Evolutionary conservation across 768 basidiomycete species (phyloP), one percentile per base, ranked within the genome.

Genomic region (Collybia sp.): DNA sequence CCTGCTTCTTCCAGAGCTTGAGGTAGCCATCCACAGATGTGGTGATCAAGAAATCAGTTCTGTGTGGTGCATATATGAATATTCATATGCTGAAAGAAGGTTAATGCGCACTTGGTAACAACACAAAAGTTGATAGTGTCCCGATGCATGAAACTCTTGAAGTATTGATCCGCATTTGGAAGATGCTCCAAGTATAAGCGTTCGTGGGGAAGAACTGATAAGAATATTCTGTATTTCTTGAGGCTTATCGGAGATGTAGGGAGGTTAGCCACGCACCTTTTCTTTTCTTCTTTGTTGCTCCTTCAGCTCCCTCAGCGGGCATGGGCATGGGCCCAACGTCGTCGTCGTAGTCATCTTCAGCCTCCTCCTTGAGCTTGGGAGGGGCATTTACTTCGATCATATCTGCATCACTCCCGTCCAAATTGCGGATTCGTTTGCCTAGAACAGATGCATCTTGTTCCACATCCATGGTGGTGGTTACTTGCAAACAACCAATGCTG

Each of bases 1-100:
- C 88, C 68, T 96, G 93, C 66, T 99, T 99, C 73, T 96, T 98
- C 96, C 96, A 99, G n/a, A 99, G 67, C 63, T 99, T 99, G 52
- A 98, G 65, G 64, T 93, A 88, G 2, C 96, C 96, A 60, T 98
- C 96, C 9, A 93, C 66, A 2, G 95, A 97, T 1, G 95, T 93
- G 6, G 96, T 99, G 41, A 99, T 76, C 36, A 98, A 59, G 58
- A 97, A 99, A 47, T 93, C 84, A 11, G 93, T 95, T 63, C 95
- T 96, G 54, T 3, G n/a, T 13, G 12, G 13, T 30, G 35, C 32
- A 6, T 20, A 30, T 12, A 6, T 32, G 37, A 38, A 18, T 15
- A 30, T 10, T 18, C 11, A 35, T n/a, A 40, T 34, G 13, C 13
- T 36, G 31, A 19, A 12, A 30, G n/a, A 16, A 13, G 30, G 16